Evolutionary conservation across 2,329 filamentous ascomycete species (phyloP).

Genomic region (Helotiales sp.): DNA sequence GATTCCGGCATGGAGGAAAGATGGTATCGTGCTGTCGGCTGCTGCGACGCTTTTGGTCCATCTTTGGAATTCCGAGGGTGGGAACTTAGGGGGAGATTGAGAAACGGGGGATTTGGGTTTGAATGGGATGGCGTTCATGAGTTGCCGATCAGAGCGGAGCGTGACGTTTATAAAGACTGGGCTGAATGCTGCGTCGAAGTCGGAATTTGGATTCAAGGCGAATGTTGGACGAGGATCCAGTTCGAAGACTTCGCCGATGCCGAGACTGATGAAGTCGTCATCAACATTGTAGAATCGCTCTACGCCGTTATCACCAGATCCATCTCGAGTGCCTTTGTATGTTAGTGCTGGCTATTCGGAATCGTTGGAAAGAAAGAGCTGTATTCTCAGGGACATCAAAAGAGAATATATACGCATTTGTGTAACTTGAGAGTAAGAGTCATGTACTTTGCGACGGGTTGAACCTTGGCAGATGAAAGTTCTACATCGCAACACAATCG

Average conservation of each 20-base stretch:
- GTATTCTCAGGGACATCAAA: background rate
- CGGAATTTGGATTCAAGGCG: slow-evolving; percentile 65
- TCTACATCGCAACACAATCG: background rate
- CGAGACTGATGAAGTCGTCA: slow-evolving; percentile 46
- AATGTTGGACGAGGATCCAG: slow-evolving; percentile 77
- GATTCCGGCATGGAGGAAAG: slow-evolving; percentile 64
- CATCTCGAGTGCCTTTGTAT: slow-evolving; percentile 8
- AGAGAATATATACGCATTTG: too few relatives aligned
- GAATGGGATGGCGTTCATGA: slow-evolving; percentile 20
- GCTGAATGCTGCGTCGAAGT: slow-evolving; percentile 54
- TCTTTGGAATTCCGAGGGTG: slow-evolving; percentile 65
- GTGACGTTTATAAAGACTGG: slow-evolving; percentile 71
- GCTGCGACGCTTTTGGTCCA: slow-evolving; percentile 61
- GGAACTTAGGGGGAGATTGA: slow-evolving; percentile 42
- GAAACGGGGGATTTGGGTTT: slow-evolving; percentile 30
- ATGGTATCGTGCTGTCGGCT: slow-evolving; percentile 48
- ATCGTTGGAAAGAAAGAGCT: too few relatives aligned
- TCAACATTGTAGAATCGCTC: slow-evolving; percentile 7
- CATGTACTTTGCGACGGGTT: too few relatives aligned
- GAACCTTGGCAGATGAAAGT: too few relatives aligned
- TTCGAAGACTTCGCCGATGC: slow-evolving; percentile 72
- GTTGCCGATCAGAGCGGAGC: slow-evolving; percentile 52
- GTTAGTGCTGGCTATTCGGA: background rate
- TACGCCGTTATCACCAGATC: background rate
- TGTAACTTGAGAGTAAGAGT: too few relatives aligned